These are phyloP conservation scores for Claviceps capensis DNA, from an alignment of 2,329 filamentous ascomycete species.

Conservation along the genomic window DNA sequence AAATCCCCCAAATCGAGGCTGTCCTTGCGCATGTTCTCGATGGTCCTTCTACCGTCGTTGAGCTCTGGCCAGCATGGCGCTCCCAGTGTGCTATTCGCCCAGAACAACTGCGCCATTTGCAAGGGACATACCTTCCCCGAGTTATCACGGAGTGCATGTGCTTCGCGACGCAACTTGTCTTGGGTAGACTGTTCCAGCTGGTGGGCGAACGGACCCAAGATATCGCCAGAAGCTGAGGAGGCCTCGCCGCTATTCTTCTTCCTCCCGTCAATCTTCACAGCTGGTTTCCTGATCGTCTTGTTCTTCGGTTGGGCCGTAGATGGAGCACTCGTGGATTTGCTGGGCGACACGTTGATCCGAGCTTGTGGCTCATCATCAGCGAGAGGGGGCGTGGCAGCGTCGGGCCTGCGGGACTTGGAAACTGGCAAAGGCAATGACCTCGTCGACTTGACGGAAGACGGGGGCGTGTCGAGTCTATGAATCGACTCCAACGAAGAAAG, in stretches of 20 bases:
- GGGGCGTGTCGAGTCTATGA: background rate
- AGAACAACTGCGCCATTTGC: slow-evolving; percentile 11
- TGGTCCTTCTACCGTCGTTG: slow-evolving; percentile 6
- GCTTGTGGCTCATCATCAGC: too few relatives aligned
- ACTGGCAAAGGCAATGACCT: background rate
- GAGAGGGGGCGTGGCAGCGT: background rate
- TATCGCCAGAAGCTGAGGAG: background rate
- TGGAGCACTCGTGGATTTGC: too few relatives aligned
- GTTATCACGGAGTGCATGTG: slow-evolving; percentile 2
- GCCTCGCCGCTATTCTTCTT: background rate
- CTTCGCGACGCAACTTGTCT: background rate
- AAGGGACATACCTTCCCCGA: slow-evolving; percentile 8
- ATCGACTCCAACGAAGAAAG: background rate
- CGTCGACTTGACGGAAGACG: background rate
- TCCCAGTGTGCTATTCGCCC: slow-evolving; percentile 8
- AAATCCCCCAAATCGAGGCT: slow-evolving; percentile 9
- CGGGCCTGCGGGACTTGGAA: background rate
- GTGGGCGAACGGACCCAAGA: slow-evolving; percentile 1
- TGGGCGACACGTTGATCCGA: background rate
- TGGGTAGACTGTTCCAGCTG: slow-evolving; percentile 1
- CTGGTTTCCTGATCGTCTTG: background rate
- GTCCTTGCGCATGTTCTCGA: slow-evolving; percentile 11
- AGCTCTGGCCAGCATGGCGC: slow-evolving; percentile 9
- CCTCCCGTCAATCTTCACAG: background rate
- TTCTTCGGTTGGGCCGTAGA: background rate